A percentile compares a stretch with the other conserved stretches of the same genome.
These are phyloP conservation scores for Capsella bursapastoris DNA, from an alignment of 345 rosid genomes.

Conservation along the genomic window DNA sequence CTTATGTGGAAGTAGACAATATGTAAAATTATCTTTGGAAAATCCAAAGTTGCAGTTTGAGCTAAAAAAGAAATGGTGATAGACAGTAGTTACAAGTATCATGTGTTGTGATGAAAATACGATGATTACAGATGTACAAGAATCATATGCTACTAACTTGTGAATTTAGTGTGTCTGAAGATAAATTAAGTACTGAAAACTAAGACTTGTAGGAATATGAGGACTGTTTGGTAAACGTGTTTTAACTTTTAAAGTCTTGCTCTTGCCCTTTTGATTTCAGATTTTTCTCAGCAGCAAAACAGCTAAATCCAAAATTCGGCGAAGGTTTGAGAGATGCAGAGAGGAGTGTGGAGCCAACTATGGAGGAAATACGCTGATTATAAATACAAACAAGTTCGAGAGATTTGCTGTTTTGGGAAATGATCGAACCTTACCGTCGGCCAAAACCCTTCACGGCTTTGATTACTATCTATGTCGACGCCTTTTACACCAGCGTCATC, in stretches of 20 bases:
- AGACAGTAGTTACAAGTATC: too few species aligned
- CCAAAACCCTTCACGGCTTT: constrained; percentile 85
- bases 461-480: constrained; percentile 65
- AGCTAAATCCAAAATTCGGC: not conserved
- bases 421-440: constrained; percentile 80
- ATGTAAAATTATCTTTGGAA: too few species aligned
- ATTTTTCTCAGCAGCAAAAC: constrained; percentile 15
- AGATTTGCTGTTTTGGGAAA: constrained; percentile 77
- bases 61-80: too few species aligned
- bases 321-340: constrained; percentile 35
- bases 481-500: constrained; percentile 89
- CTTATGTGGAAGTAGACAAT: too few species aligned
- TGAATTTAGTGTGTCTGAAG: too few species aligned
- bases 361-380: constrained; percentile 93
- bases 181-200: too few species aligned
- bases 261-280: not conserved
- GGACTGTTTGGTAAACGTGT: too few species aligned
- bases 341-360: constrained; percentile 62
- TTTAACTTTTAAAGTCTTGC: not conserved
- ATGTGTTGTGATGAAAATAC: too few species aligned
- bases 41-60: too few species aligned
- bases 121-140: too few species aligned
- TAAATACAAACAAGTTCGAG: constrained; percentile 68
- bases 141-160: too few species aligned
- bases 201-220: too few species aligned